Evolutionary conservation across 148 eudicot genomes (phyloP), one percentile per base, ranked within the genome.

Genomic region (Oxyria digyna): DNA sequence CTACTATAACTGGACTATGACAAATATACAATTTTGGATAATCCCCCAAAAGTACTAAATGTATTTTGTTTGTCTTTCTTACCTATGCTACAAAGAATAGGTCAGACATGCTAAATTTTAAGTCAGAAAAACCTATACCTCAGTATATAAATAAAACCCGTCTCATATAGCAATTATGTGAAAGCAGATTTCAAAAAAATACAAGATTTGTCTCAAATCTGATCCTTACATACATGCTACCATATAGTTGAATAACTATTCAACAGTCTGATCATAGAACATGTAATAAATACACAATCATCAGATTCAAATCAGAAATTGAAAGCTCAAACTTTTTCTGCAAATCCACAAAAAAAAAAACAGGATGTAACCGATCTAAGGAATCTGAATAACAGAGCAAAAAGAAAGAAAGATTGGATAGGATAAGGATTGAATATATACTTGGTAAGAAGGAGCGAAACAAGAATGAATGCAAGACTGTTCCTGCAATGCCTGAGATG

Each of bases 391-490:
- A 24, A 26, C 62, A 54, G 15, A 54, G 46, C 46, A 52, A 8
- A 48, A 41, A 7, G 1, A 6, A 45, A 45, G 15, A 14, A 45
- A 45, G 49, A 45, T 45, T 45, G 1, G 13, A 45, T 13, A 15
- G 42, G 42, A 41, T n/a, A 41, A 12, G 42, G 12, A 4, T 12
- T 8, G 54, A 54, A 23, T 37, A 6, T 32, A 64, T 17, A 64
- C 67, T 9, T 64, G 42, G 14, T 64, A 37, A 18, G 91, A 70
- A 23, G 67, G 38, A 32, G 67, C 29, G 42, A 64, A 64, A n/a
- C 67, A 64, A 6, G 42, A 88, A 86, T 64, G 41, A 64, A 64
- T n/a, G n/a, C n/a, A n/a, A n/a, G n/a, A n/a, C n/a, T n/a, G n/a
- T n/a, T n/a, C n/a, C n/a, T n/a, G n/a, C n/a, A n/a, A n/a, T n/a